Evolutionary conservation across 305 asterid genomes (phyloP).

Genomic region (Rubia peregrina): DNA sequence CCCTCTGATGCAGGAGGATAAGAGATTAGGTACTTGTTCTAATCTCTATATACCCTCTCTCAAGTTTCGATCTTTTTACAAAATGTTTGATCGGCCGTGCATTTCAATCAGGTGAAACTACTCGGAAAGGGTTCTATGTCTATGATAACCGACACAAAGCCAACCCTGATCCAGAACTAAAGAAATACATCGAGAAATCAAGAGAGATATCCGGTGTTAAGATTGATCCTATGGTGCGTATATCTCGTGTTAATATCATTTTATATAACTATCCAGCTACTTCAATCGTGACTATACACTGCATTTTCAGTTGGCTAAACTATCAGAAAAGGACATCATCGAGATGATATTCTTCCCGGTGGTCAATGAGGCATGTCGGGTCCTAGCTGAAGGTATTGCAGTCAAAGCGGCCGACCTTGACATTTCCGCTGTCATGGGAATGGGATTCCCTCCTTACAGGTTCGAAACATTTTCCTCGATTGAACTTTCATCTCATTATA

Average conservation of each 20-base stretch:
- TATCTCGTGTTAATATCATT: background rate
- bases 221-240: slow-evolving; percentile 73
- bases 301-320: slow-evolving; percentile 44
- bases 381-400: slow-evolving; percentile 84
- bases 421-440: slow-evolving; percentile 92
- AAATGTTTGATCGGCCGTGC: slow-evolving; percentile 13
- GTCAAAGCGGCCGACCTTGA: slow-evolving; percentile 93
- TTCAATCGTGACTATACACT: slow-evolving; percentile 12
- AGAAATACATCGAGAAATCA: slow-evolving; percentile 73
- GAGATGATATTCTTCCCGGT: slow-evolving; percentile 99
- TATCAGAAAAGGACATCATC: slow-evolving; percentile 76
- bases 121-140: slow-evolving; percentile 70
- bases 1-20: slow-evolving; percentile 94
- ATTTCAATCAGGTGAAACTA: slow-evolving; percentile 64
- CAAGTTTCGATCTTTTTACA: background rate
- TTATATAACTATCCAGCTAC: background rate
- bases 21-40: slow-evolving; percentile 53
- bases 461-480: background rate
- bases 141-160: slow-evolving; percentile 88
- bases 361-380: slow-evolving; percentile 97
- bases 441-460: slow-evolving; percentile 99
- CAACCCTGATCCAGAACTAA: slow-evolving; percentile 82
- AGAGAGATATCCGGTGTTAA: slow-evolving; percentile 72
- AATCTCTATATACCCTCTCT: background rate
- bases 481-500: background rate